These are phyloP conservation scores for Ophiostoma piceae DNA, from an alignment of 2,329 filamentous ascomycete species.

Conservation along the genomic window DNA sequence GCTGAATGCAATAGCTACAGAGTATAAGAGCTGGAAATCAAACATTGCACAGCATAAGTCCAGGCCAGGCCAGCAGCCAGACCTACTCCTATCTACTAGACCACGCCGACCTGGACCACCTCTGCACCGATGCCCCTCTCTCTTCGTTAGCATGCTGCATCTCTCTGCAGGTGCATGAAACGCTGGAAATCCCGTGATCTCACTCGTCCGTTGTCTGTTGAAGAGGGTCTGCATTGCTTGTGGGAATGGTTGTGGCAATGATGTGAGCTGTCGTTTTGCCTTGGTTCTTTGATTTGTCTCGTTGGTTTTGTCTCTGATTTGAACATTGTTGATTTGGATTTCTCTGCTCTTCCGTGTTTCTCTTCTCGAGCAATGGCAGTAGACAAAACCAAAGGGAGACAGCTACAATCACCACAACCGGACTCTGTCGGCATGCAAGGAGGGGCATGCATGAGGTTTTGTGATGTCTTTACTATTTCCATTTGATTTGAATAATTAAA, in stretches of 20 bases:
- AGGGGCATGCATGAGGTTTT: constrained; percentile 18
- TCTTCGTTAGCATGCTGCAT: neutral
- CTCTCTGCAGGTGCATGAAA: constrained; percentile 3
- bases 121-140: neutral
- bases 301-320: neutral
- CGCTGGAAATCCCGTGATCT: neutral
- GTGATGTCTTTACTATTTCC: constrained; percentile 16
- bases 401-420: neutral
- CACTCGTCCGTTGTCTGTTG: neutral
- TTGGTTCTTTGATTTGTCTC: neutral
- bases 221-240: neutral
- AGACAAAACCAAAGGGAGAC: neutral
- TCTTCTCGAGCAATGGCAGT: neutral
- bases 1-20: no score
- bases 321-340: neutral
- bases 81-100: neutral
- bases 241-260: no score
- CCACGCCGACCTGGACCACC: neutral
- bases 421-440: constrained; percentile 13
- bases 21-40: no score
- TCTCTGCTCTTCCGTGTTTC: neutral
- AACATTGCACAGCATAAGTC: neutral
- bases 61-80: neutral
- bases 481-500: neutral
- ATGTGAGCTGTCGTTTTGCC: neutral